Evolutionary conservation across 345 rosid genomes (phyloP).

Genomic region (Rhodamnia argentea): DNA sequence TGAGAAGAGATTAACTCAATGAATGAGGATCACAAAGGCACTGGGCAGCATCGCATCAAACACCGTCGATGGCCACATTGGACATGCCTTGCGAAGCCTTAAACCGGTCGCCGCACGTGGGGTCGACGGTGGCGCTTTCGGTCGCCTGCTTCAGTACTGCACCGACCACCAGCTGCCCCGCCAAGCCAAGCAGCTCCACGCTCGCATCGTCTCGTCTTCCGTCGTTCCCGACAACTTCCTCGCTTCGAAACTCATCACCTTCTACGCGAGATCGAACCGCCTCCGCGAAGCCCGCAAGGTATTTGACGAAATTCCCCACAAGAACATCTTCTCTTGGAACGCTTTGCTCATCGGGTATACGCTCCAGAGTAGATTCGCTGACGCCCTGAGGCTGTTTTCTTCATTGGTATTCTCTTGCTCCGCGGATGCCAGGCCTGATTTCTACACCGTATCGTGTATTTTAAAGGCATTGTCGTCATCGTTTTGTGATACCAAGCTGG

Average conservation of each 20-base stretch:
- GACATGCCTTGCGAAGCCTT: background rate
- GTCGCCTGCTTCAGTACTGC: constrained; percentile 53
- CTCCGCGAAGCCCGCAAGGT: constrained; percentile 41
- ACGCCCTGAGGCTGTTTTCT: constrained; percentile 42
- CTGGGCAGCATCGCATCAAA: background rate
- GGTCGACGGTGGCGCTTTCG: constrained; percentile 38
- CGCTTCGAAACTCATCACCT: constrained; percentile 52
- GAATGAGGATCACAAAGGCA: background rate
- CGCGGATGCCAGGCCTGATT: constrained; percentile 27
- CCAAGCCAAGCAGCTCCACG: constrained; percentile 74
- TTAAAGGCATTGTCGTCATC: constrained; percentile 45
- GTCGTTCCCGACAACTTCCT: constrained; percentile 58
- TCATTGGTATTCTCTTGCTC: constrained; percentile 17
- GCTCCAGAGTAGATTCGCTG: constrained; percentile 34
- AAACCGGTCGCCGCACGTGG: background rate
- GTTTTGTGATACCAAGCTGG: constrained; percentile 20
- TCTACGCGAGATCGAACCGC: constrained; percentile 30
- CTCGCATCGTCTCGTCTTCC: constrained; percentile 44
- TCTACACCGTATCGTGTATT: constrained; percentile 44
- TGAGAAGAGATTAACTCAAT: background rate
- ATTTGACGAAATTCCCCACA: constrained; percentile 55
- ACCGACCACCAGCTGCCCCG: constrained; percentile 39
- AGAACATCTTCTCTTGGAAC: constrained; percentile 58
- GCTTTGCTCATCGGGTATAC: constrained; percentile 63
- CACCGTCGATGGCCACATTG: background rate